Base-by-base conservation (phyloP, 441 rosid species). In the Geranium incanum region DNA sequence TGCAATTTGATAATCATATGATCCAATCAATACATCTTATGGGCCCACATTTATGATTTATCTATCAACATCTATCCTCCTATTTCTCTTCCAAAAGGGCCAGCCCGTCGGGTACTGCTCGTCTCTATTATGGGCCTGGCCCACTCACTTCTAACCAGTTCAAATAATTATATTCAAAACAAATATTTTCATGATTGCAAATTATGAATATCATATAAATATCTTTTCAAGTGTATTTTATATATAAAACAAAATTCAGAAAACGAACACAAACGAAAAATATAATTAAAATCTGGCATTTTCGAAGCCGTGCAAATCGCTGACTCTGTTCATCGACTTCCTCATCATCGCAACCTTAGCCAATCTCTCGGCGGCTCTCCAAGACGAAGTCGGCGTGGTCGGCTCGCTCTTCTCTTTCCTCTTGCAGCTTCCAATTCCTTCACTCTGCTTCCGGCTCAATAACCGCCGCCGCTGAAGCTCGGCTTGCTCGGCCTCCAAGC, bases 401-500 rank as follows among this genome's bases (percentile, higher is more conserved):
- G 59, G 59, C 59, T 50, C 59, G 18, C 18, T 13, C 59, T 50
- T 50, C 18, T 50, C 59, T 3, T n/a, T n/a, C n/a, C n/a, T n/a
- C n/a, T n/a, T n/a, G n/a, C n/a, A n/a, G n/a, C 13, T 18, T 3
- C 15, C 59, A 5, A 5, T 15, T 50, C 59, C 13, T 0, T 23
- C 33, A 1, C 33, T 23, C 59, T 13, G 59, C 16, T 15, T 2
- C 59, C 15, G 59, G 16, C 33, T 23, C 33, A 23, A 0, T 1
- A 50, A 3, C 59, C 59, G 59, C 16, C 59, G 59, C 59, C 15
- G 3, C 4, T 50, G 59, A n/a, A 50, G 59, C 5, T 50, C 59
- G 59, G 81, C 86, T 38, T 90, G 75, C 89, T 92, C 95, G n/a
- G 76, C 82, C 23, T 89, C 97, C 73, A 90, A 73, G 72, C 84